phyloP scores from a whole-genome alignment of 2,329 filamentous ascomycete genomes.

The Epichloe hybrida region DNA sequence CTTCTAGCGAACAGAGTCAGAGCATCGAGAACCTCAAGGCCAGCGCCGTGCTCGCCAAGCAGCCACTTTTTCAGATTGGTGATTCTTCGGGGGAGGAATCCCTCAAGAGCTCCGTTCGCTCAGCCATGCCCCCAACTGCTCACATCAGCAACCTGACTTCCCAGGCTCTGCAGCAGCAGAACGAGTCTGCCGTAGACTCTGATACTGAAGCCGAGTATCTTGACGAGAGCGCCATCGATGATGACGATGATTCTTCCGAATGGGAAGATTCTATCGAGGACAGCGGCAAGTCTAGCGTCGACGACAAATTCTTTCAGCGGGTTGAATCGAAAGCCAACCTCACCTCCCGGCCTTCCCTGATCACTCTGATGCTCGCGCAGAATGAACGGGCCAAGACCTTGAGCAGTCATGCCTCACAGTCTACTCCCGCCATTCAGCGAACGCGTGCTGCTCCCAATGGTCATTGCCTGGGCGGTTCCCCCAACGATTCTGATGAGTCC shows the following conservation, averaged over 20 bases:
- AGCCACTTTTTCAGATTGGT: conserved; percentile 38
- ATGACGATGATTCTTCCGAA: conserved; percentile 49
- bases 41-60: conserved; percentile 18
- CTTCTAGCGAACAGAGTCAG: conserved; percentile 46
- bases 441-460: conserved; percentile 35
- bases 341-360: conserved; percentile 71
- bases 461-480: conserved; percentile 32
- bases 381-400: conserved; percentile 58
- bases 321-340: conserved; percentile 81
- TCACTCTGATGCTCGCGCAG: conserved; percentile 77
- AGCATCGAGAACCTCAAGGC: conserved; percentile 28
- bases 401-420: conserved; percentile 53
- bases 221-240: conserved; percentile 72
- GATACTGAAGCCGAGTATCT: conserved; percentile 48
- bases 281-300: conserved; percentile 69
- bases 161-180: conserved; percentile 44
- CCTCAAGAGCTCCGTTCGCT: conserved; percentile 40
- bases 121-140: conserved; percentile 33
- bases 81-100: conserved; percentile 68
- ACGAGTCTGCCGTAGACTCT: conserved; percentile 19
- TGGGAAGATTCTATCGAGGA: conserved; percentile 62
- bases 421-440: conserved; percentile 56
- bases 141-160: conserved; percentile 68
- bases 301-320: conserved; percentile 76
- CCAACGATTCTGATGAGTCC: conserved; percentile 48